Conservation (phyloP, 495 filamentous ascomycete species). For the Parachaetomium inaequale region DNA sequence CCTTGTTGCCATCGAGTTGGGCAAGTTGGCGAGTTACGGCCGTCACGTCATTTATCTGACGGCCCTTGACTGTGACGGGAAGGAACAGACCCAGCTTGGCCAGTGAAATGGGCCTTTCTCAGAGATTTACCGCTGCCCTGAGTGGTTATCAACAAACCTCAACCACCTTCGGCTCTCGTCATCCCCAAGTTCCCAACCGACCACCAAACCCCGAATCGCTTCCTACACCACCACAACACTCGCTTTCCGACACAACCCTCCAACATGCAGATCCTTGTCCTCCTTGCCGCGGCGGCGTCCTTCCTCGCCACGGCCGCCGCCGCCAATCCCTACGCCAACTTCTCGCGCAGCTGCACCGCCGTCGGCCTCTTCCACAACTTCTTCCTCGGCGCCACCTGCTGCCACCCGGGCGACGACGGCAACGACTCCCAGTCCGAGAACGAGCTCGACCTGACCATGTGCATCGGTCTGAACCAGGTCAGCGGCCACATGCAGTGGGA, state of each 20-base stretch:
- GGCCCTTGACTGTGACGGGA: not conserved
- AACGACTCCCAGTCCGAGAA: conserved; percentile 5
- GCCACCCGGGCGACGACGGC: not conserved
- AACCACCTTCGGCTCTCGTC: not conserved
- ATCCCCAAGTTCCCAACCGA: not conserved
- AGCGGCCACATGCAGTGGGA: conserved; percentile 10
- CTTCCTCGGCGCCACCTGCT: conserved; percentile 18
- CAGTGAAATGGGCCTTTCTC: no score
- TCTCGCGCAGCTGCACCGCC: conserved; percentile 21
- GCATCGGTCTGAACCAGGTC: conserved; percentile 22
- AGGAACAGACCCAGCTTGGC: not conserved
- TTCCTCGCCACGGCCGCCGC: not conserved
- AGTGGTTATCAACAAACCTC: not conserved
- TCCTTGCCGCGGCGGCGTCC: not conserved
- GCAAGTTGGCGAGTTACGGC: not conserved
- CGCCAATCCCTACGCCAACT: conserved; percentile 6
- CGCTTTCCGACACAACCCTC: not conserved
- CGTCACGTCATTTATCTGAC: not conserved
- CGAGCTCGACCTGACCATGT: conserved; percentile 25
- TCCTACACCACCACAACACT: not conserved
- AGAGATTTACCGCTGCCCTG: not conserved
- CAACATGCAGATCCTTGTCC: not conserved
- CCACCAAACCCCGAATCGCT: not conserved
- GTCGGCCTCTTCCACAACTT: conserved; percentile 11
- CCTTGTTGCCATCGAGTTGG: not conserved